These are phyloP conservation scores for Xerocomellus amylosporus DNA, from an alignment of 768 basidiomycete species.

Conservation along the genomic window DNA sequence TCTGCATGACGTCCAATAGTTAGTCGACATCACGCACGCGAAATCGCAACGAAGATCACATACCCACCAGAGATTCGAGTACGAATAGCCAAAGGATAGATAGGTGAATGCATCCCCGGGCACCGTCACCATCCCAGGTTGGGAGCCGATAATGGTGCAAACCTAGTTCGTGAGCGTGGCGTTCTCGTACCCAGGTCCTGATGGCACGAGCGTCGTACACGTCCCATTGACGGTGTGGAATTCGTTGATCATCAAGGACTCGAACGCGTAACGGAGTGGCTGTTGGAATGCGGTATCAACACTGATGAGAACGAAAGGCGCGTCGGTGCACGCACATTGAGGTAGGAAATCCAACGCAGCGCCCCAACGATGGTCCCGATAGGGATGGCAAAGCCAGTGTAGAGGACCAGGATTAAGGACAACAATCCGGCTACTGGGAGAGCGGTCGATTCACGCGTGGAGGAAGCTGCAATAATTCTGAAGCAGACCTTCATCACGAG, in stretches of 20 bases:
- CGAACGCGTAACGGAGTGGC: conserved; percentile 31
- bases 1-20: conserved; percentile 17
- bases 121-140: conserved; percentile 41
- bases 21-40: not conserved
- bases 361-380: conserved; percentile 1
- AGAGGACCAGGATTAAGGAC: conserved; percentile 40
- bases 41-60: conserved; percentile 21
- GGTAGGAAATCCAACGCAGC: conserved; percentile 19
- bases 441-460: conserved; percentile 52
- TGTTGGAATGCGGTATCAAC: conserved; percentile 30
- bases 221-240: conserved; percentile 40
- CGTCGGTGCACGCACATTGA: conserved; percentile 32
- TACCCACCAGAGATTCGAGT: conserved; percentile 36
- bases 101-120: conserved; percentile 41
- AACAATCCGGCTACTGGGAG: conserved; percentile 31
- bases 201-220: conserved; percentile 33
- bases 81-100: conserved; percentile 29
- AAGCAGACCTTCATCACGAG: conserved; percentile 75
- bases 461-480: conserved; percentile 57
- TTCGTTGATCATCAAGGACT: conserved; percentile 45
- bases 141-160: conserved; percentile 42
- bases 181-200: conserved; percentile 36
- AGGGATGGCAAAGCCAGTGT: conserved; percentile 42
- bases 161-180: conserved; percentile 36
- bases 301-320: conserved; percentile 25